These are phyloP conservation scores for Saccharomycopsis vini DNA, from an alignment of 805 yeast species.

Conservation along the genomic window DNA sequence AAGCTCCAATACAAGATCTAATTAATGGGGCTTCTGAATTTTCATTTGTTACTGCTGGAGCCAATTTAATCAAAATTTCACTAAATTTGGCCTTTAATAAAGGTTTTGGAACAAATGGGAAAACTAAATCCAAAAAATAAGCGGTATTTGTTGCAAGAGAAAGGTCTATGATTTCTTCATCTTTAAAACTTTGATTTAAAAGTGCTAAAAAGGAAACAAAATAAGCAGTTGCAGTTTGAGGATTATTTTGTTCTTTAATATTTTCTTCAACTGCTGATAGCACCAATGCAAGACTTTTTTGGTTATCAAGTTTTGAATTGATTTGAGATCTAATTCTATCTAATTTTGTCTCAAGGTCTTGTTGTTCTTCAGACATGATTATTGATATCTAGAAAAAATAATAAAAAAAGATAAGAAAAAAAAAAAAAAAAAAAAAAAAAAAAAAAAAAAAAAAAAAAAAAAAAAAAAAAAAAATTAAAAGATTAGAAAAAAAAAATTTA, in stretches of 20 bases:
- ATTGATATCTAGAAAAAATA: background rate
- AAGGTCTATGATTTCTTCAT: conserved; percentile 45
- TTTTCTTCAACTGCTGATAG: conserved; percentile 88
- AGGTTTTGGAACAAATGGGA: conserved; percentile 62
- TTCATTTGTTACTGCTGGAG: conserved; percentile 65
- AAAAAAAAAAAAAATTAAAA: too few species aligned
- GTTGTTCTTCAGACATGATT: background rate
- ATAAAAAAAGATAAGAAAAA: background rate
- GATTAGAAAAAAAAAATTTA: too few species aligned
- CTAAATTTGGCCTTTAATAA: conserved; percentile 67
- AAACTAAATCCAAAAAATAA: conserved; percentile 71
- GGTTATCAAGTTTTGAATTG: conserved; percentile 77
- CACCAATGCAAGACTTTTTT: conserved; percentile 74
- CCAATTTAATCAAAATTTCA: conserved; percentile 68
- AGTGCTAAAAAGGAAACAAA: conserved; percentile 76
- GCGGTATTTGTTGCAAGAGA: conserved; percentile 66
- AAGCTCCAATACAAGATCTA: conserved; percentile 75
- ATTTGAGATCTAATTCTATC: conserved; percentile 62
- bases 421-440: background rate
- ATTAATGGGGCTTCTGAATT: conserved; percentile 73
- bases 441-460: background rate
- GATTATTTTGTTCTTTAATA: conserved; percentile 54
- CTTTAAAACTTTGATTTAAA: conserved; percentile 59
- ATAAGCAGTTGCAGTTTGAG: conserved; percentile 67
- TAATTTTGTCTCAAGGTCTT: conserved; percentile 52